Evolutionary conservation across 805 yeast genomes (phyloP).

Genomic region (Blastobotrys peoriensis): DNA sequence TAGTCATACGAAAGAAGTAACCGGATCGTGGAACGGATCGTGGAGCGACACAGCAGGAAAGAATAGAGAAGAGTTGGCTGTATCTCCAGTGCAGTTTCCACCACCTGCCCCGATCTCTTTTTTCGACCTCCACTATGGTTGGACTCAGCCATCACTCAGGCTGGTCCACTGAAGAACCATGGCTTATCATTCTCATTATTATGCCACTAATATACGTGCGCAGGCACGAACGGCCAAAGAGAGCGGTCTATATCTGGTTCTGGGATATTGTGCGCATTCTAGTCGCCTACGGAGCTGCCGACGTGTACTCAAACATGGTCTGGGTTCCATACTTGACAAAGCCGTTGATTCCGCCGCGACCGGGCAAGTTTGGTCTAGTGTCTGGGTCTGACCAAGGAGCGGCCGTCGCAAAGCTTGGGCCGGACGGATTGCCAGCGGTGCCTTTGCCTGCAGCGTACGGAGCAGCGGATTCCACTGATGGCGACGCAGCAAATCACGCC

Average conservation of each 20-base stretch:
- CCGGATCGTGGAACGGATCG: no score
- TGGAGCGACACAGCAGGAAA: no score
- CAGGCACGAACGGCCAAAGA: constrained; percentile 10
- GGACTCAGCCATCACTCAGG: no score
- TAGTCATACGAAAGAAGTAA: no score
- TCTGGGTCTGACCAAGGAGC: background rate
- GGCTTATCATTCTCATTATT: constrained; percentile 7
- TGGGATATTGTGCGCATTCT: constrained; percentile 7
- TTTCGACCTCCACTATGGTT: no score
- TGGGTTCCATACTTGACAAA: background rate
- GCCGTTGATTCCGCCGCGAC: background rate
- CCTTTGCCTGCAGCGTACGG: background rate
- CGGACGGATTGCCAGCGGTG: no score
- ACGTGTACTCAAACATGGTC: background rate
- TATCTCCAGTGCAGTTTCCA: no score
- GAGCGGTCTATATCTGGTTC: constrained; percentile 9
- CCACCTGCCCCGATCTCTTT: no score
- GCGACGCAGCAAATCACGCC: constrained; percentile 3
- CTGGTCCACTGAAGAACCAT: background rate
- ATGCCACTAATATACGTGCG: constrained; percentile 9
- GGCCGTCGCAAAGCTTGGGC: no score
- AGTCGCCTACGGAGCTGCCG: constrained; percentile 7
- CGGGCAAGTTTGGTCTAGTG: background rate
- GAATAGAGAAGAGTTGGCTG: no score
- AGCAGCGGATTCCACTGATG: background rate